A percentile compares a stretch with the other conserved stretches of the same genome.
These are phyloP conservation scores for Cladosporium colombiae DNA, from an alignment of 2,329 filamentous ascomycete genomes.

Conservation along the genomic window DNA sequence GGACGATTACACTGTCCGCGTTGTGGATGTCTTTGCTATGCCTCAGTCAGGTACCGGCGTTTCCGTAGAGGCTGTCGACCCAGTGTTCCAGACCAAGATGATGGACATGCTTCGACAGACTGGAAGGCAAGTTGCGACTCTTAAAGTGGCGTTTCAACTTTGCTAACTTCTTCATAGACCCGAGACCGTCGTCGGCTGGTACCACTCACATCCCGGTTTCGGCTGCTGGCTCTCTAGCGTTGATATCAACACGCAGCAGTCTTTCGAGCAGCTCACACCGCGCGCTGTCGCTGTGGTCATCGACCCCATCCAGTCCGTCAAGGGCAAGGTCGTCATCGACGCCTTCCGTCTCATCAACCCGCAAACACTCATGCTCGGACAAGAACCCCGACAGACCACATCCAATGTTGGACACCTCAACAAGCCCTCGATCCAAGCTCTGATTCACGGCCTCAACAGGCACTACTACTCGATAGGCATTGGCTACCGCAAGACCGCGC, in stretches of 20 bases:
- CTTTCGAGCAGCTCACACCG: conserved; percentile 97
- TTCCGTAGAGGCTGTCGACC: conserved; percentile 96
- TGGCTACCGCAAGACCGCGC: conserved; percentile 91
- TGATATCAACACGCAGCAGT: conserved; percentile 99
- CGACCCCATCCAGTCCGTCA: conserved; percentile 98
- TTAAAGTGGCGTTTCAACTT: not conserved
- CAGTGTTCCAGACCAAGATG: conserved; percentile 99
- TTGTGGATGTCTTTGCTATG: conserved; percentile 99
- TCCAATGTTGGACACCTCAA: conserved; percentile 97
- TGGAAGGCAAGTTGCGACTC: conserved; percentile 66
- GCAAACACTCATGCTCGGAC: conserved; percentile 94
- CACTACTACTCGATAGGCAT: conserved; percentile 99
- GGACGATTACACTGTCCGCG: conserved; percentile 96
- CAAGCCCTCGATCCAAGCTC: conserved; percentile 98
- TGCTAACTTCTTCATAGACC: conserved; percentile 58
- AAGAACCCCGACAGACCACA: conserved; percentile 95
- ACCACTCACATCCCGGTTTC: conserved; percentile 98
- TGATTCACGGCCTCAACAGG: conserved; percentile 95
- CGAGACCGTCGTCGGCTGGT: conserved; percentile 98
- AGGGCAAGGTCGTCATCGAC: conserved; percentile 99
- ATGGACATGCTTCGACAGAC: conserved; percentile 99
- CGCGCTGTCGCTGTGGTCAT: conserved; percentile 97
- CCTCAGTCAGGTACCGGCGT: conserved; percentile 97
- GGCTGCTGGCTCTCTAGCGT: conserved; percentile 99
- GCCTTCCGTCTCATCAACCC: conserved; percentile 98